phyloP scores from a whole-genome alignment of 306 rosid species.

The Prunus mira region DNA sequence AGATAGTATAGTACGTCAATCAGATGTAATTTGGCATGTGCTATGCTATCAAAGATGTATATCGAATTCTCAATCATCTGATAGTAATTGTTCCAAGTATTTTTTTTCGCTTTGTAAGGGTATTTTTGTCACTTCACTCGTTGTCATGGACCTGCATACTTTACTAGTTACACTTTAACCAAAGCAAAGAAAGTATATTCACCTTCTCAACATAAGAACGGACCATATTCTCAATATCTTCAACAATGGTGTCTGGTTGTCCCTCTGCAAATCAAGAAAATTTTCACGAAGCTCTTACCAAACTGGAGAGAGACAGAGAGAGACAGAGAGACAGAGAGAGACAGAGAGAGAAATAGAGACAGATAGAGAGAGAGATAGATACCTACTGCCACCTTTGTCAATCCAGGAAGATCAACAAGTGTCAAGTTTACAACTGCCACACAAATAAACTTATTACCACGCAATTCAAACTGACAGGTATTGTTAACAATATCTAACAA shows the following conservation, averaged over 20 bases:
- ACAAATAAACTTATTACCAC: conserved; percentile 16
- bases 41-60: not conserved
- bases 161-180: not conserved
- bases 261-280: conserved; percentile 67
- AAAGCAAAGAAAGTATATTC: conserved; percentile 17
- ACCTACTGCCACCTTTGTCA: conserved; percentile 99
- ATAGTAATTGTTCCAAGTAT: not conserved
- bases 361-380: conserved; percentile 2
- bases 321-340: not conserved
- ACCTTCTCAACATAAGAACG: conserved; percentile 97
- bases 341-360: not conserved
- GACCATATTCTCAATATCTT: conserved; percentile 98
- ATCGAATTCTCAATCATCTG: not conserved
- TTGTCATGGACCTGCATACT: not conserved
- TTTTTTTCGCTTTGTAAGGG: not conserved
- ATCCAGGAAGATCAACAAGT: conserved; percentile 95
- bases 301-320: not conserved
- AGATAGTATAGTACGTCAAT: too few relatives aligned
- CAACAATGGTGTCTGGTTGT: conserved; percentile 80
- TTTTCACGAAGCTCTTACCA: conserved; percentile 14
- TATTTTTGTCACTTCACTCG: not conserved
- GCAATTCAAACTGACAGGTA: not conserved
- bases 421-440: conserved; percentile 96
- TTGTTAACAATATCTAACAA: not conserved
- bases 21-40: not conserved